phyloP scores from a whole-genome alignment of 106 monocot species.

The Posidonia australis region DNA sequence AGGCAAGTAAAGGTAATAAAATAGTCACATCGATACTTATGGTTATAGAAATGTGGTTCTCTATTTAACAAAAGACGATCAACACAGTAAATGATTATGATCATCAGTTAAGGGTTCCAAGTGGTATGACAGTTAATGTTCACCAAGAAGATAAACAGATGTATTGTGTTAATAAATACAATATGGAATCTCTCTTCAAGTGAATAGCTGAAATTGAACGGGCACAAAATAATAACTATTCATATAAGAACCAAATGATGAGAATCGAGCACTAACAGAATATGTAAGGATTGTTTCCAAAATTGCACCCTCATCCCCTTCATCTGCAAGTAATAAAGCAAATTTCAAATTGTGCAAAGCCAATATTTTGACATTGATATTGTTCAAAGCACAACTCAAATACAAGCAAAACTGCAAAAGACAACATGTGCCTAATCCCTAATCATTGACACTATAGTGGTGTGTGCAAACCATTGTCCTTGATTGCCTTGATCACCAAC shows the following conservation, averaged over 20 bases:
- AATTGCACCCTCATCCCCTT: slow-evolving; percentile 5
- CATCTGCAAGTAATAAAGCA: background rate
- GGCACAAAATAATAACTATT: too few species aligned
- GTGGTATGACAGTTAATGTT: too few species aligned
- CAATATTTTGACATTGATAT: background rate
- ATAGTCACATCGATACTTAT: too few species aligned
- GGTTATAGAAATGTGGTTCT: too few species aligned
- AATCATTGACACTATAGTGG: background rate
- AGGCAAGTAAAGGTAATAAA: too few species aligned
- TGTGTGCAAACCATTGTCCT: slow-evolving; percentile 24
- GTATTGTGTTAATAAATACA: too few species aligned
- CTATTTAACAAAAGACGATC: too few species aligned
- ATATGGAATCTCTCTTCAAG: too few species aligned
- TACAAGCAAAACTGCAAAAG: background rate
- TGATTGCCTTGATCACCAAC: slow-evolving; percentile 25
- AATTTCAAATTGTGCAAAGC: background rate
- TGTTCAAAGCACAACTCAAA: background rate
- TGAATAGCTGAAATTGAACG: too few species aligned
- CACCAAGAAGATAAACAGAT: too few species aligned
- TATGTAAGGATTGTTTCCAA: slow-evolving; percentile 6
- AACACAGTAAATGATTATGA: too few species aligned
- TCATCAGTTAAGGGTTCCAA: too few species aligned
- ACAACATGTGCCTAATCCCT: background rate
- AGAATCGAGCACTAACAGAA: slow-evolving; percentile 2
- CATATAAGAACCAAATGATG: background rate